Percentiles rank a stretch among this genome's conserved stretches.
These are phyloP conservation scores for Scleromitrula shiraiana DNA, from an alignment of 2,329 filamentous ascomycete genomes.

Conservation along the genomic window DNA sequence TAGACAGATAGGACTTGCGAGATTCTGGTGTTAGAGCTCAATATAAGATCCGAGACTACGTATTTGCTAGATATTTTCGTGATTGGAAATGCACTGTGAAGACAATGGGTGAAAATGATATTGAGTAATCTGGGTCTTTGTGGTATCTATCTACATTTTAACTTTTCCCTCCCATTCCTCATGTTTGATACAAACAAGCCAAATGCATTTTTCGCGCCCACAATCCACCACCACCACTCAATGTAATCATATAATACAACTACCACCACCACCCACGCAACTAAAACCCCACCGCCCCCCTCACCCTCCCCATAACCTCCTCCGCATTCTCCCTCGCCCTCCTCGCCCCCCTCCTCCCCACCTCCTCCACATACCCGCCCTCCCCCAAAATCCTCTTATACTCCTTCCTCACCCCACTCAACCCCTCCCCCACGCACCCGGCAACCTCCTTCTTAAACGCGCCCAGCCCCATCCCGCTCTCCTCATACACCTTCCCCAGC, in stretches of 20 bases:
- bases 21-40: background rate
- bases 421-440: constrained; percentile 43
- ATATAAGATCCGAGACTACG: background rate
- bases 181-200: background rate
- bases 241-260: too few relatives aligned
- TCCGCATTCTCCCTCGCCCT: constrained; percentile 56
- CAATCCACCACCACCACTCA: too few relatives aligned
- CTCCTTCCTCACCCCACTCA: constrained; percentile 47
- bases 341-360: constrained; percentile 49
- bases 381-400: constrained; percentile 45
- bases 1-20: background rate
- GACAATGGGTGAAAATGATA: constrained; percentile 1
- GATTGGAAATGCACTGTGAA: background rate
- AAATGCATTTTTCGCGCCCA: background rate
- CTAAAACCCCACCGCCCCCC: constrained; percentile 35
- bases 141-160: background rate
- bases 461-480: constrained; percentile 38
- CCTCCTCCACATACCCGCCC: constrained; percentile 46
- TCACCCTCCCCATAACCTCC: constrained; percentile 39
- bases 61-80: background rate
- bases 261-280: too few relatives aligned
- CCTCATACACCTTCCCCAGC: constrained; percentile 34
- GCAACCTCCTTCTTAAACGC: constrained; percentile 58
- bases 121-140: too few relatives aligned
- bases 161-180: background rate